phyloP scores from a whole-genome alignment of 1,139 yeast species.

The Kodamaea suecica region DNA sequence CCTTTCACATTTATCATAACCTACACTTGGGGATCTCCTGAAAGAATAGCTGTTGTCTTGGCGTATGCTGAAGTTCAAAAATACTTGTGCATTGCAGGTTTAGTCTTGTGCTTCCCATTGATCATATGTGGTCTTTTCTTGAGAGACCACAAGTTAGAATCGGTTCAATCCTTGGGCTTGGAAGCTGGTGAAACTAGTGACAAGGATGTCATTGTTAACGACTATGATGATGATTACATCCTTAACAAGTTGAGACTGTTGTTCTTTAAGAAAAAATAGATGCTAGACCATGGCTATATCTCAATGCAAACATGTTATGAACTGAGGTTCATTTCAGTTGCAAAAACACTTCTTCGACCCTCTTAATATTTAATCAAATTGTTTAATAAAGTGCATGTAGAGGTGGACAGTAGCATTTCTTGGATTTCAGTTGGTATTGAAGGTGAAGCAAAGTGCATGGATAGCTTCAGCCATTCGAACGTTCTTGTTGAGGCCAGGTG shows the following conservation, averaged over 20 bases:
- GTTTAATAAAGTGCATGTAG: no score
- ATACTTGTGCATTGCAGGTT: conserved; percentile 54
- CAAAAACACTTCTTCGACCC: no score
- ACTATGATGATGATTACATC: conserved; percentile 33
- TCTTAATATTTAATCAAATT: no score
- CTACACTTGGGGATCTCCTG: conserved; percentile 60
- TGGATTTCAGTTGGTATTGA: no score
- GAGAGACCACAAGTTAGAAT: conserved; percentile 51
- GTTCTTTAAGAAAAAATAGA: conserved; percentile 6
- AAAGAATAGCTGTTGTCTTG: conserved; percentile 52
- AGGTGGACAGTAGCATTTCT: no score
- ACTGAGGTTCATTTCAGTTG: no score
- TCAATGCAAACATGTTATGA: no score
- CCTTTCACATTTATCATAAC: conserved; percentile 48
- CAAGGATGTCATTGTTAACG: conserved; percentile 40
- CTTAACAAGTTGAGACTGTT: conserved; percentile 9
- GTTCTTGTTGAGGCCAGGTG: no score
- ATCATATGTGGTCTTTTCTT: conserved; percentile 47
- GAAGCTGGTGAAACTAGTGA: conserved; percentile 25
- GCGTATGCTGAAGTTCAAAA: conserved; percentile 62
- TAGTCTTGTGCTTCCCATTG: conserved; percentile 54
- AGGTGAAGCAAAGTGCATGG: no score
- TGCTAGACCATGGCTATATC: no score
- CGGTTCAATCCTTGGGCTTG: conserved; percentile 36
- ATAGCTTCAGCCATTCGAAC: no score